Evolutionary conservation across 1,284 basidiomycete species (phyloP).

Genomic region (Cerioporus squamosus): DNA sequence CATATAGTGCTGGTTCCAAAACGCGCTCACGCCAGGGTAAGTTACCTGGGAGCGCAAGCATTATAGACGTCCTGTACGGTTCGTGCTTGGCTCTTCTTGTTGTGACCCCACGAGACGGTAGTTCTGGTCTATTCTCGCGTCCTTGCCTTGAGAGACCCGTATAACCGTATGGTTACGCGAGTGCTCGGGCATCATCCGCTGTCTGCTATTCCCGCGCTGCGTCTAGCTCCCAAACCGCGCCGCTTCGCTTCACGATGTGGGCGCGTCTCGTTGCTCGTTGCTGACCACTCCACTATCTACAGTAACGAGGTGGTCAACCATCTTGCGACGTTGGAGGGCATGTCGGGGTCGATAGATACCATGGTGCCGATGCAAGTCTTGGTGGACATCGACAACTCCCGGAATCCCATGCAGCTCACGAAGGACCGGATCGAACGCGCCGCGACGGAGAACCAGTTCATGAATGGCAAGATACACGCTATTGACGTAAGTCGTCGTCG

Average conservation of each 20-base stretch:
- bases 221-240: not conserved
- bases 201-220: not conserved
- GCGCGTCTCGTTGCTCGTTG: not conserved
- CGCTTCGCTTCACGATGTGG: not conserved
- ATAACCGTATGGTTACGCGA: not conserved
- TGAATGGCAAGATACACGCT: conserved; percentile 85
- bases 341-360: conserved; percentile 59
- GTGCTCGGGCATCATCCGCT: not conserved
- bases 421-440: conserved; percentile 77
- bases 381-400: conserved; percentile 74
- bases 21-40: too few species aligned
- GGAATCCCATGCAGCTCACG: conserved; percentile 81
- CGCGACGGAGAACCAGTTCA: conserved; percentile 86
- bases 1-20: too few species aligned
- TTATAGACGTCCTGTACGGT: too few species aligned
- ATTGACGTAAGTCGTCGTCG: conserved; percentile 56
- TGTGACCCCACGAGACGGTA: too few species aligned
- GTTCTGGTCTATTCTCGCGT: not conserved
- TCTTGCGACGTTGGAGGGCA: conserved; percentile 64
- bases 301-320: conserved; percentile 76
- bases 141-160: not conserved
- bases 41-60: too few species aligned
- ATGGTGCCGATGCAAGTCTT: conserved; percentile 76
- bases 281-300: not conserved
- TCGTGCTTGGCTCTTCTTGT: too few species aligned